Evolutionary conservation across 768 basidiomycete species (phyloP).

Genomic region (Gelatoporia subvermispora): DNA sequence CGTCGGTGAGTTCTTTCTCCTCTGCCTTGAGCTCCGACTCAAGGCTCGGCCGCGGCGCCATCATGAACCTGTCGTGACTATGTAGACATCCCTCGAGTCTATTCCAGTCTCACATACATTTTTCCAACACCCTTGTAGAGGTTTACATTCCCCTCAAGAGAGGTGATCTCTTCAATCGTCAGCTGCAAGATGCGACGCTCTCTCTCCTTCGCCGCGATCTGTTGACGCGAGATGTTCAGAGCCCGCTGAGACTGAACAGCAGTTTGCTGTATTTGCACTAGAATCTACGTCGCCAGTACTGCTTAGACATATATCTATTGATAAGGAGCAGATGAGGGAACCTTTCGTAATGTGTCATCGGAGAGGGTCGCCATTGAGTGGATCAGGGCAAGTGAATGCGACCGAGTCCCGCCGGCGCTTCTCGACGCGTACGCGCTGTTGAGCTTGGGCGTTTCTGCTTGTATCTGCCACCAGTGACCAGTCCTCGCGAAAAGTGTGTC

Average conservation of each 20-base stretch:
- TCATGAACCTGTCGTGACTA: conserved; percentile 69
- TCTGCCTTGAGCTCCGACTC: conserved; percentile 67
- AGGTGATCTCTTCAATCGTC: conserved; percentile 77
- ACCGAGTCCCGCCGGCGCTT: conserved; percentile 3
- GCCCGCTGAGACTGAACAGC: conserved; percentile 82
- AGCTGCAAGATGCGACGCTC: conserved; percentile 87
- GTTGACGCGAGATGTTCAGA: conserved; percentile 68
- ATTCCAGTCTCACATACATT: conserved; percentile 51
- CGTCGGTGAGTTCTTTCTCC: conserved; percentile 82
- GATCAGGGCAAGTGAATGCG: background rate
- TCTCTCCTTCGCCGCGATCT: conserved; percentile 76
- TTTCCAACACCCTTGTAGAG: conserved; percentile 95
- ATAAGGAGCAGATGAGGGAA: conserved; percentile 19
- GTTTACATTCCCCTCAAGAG: conserved; percentile 67
- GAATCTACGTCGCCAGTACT: conserved; percentile 50
- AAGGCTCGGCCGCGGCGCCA: conserved; percentile 76
- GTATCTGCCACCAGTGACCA: background rate
- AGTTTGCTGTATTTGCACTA: conserved; percentile 89
- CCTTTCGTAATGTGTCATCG: conserved; percentile 83
- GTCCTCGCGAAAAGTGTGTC: no score
- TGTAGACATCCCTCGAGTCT: background rate
- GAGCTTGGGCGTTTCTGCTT: conserved; percentile 7
- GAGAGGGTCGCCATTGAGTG: conserved; percentile 28
- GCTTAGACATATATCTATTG: background rate
- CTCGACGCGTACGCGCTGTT: conserved; percentile 11